Base-by-base conservation (phyloP, 768 basidiomycete species). In the Kwoniella newhampshirensis region DNA sequence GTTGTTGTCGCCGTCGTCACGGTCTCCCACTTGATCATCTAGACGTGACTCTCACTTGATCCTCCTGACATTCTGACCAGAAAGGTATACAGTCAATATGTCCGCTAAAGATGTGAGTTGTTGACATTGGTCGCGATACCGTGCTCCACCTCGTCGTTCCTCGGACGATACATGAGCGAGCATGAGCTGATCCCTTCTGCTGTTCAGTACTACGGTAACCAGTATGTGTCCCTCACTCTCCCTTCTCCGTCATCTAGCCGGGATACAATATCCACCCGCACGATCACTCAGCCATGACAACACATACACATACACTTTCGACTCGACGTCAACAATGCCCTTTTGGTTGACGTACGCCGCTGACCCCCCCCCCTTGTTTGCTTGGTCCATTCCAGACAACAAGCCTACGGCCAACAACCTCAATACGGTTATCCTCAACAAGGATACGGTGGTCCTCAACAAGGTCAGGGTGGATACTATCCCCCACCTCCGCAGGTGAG, bases 71-170 rank as follows among this genome's bases (percentile, higher is more conserved):
- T 41, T 9, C 43, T 18, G 11, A 25, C 26, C 32, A 35, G 7
- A 30, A 26, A 27, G 20, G 41, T 25, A 42, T 26, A 3, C 11
- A 51, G n/a, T 17, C 53, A 54, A 36, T 3, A 69, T 69, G 67
- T 63, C 67, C 17, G 67, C 67, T n/a, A 69, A 63, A 40, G 67
- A 69, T 60, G 67, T 68, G 51, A 65, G 67, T 64, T 43, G 15
- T 37, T 17, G 18, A 6, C 11, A 4, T 17, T 37, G n/a, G 36
- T 9, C 49, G 23, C 5, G 20, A 8, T 41, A 43, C 26, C 3
- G 23, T 23, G 20, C 21, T 25, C 42, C 42, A n/a, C n/a, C n/a
- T n/a, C n/a, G n/a, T n/a, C n/a, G n/a, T n/a, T n/a, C n/a, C n/a
- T n/a, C n/a, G n/a, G n/a, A n/a, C n/a, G n/a, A n/a, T n/a, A n/a